phyloP scores from a whole-genome alignment of 306 rosid genomes.

The Hippophae tibetana region DNA sequence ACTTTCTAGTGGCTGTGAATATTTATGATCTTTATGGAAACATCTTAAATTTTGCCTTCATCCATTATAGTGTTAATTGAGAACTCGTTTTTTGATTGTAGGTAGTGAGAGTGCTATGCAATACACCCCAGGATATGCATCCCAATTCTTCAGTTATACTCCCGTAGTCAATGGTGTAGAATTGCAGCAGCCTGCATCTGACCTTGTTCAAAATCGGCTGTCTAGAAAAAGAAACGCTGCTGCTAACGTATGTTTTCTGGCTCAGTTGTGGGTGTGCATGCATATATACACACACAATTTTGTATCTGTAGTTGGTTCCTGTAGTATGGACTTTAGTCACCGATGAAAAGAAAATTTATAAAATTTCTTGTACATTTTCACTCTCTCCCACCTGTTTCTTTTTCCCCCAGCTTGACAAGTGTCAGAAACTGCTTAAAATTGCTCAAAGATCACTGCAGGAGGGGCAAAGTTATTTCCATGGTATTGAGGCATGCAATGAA shows the following conservation, averaged over 20 bases:
- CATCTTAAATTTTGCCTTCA: background rate
- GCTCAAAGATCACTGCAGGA: conserved; percentile 53
- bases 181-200: conserved; percentile 39
- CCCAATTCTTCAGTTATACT: conserved; percentile 51
- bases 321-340: too few relatives aligned
- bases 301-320: conserved; percentile 1
- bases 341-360: too few relatives aligned
- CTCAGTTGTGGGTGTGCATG: background rate
- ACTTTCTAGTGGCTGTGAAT: background rate
- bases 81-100: conserved; percentile 19
- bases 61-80: background rate
- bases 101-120: conserved; percentile 59
- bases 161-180: conserved; percentile 46
- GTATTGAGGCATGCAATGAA: conserved; percentile 89
- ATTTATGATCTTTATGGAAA: background rate
- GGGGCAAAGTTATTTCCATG: conserved; percentile 36
- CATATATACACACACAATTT: too few relatives aligned
- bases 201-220: conserved; percentile 30
- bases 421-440: conserved; percentile 57
- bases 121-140: conserved; percentile 68
- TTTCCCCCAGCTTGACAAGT: conserved; percentile 59
- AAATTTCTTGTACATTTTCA: too few relatives aligned
- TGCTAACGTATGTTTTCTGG: conserved; percentile 36
- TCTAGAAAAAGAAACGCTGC: conserved; percentile 28
- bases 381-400: too few relatives aligned